A percentile compares a stretch with the other conserved stretches of the same genome.
phyloP scores from a whole-genome alignment of 2,329 filamentous ascomycete genomes.

The Claviceps spartinae region DNA sequence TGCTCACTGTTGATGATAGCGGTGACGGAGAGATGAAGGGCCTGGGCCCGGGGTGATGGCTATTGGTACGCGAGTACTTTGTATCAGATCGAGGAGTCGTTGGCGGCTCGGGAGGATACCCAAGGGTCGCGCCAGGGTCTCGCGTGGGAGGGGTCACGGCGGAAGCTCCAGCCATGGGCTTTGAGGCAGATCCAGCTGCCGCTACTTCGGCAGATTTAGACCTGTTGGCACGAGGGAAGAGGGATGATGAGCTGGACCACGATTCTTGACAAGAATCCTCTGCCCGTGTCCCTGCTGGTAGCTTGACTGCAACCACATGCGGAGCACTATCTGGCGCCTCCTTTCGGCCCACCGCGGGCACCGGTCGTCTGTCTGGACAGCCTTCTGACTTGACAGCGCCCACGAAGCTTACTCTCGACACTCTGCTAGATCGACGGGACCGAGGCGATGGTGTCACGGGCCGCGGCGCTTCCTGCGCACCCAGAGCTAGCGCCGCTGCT shows the following conservation, averaged over 20 bases:
- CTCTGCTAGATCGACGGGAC: constrained; percentile 35
- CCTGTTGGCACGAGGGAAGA: constrained; percentile 22
- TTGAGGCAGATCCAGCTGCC: constrained; percentile 12
- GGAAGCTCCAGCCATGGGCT: constrained; percentile 15
- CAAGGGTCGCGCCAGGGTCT: constrained; percentile 13
- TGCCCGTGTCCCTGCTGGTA: constrained; percentile 24
- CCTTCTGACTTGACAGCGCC: constrained; percentile 24
- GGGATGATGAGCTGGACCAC: constrained; percentile 16
- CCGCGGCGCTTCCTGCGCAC: constrained; percentile 10
- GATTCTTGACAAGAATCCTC: constrained; percentile 30
- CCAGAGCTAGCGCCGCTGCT: constrained; percentile 5
- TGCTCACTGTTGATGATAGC: constrained; percentile 44
- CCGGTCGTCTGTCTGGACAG: constrained; percentile 21
- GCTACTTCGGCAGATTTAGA: constrained; percentile 24
- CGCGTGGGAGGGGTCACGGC: constrained; percentile 19
- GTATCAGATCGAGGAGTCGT: constrained; percentile 16
- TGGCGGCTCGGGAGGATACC: constrained; percentile 13
- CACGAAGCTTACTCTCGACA: constrained; percentile 32
- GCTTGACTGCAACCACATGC: constrained; percentile 20
- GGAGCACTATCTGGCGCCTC: constrained; percentile 18
- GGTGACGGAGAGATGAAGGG: constrained; percentile 46
- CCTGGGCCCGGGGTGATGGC: constrained; percentile 21
- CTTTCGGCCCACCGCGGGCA: constrained; percentile 20
- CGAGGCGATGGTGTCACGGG: constrained; percentile 13
- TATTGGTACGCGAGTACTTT: constrained; percentile 17